phyloP scores from a whole-genome alignment of 2,329 filamentous ascomycete genomes.

The Scedosporium aurantiacum region DNA sequence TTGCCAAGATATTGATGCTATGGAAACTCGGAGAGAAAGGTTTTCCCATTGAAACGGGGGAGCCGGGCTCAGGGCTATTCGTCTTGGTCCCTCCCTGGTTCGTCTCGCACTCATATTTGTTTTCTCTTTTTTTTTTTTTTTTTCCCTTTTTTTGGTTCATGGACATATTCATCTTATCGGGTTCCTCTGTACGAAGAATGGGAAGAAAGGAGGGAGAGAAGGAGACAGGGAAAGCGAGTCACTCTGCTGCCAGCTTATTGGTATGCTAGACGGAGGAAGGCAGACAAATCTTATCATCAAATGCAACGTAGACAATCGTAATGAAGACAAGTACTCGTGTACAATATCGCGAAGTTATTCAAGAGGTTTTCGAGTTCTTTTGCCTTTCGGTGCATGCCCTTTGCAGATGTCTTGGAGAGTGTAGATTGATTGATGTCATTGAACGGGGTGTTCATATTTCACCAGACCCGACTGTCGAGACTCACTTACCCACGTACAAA shows the following conservation, averaged over 20 bases:
- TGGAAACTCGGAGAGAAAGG: slow-evolving; percentile 1
- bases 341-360: not conserved
- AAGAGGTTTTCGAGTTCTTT: not conserved
- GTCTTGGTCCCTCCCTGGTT: not conserved
- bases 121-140: not conserved
- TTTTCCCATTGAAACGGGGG: slow-evolving; percentile 7
- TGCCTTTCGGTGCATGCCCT: not conserved
- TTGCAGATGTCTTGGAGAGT: not conserved
- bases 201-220: not conserved
- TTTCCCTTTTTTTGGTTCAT: not conserved
- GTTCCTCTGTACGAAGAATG: not conserved
- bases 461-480: too few relatives aligned
- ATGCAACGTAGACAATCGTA: slow-evolving; percentile 6
- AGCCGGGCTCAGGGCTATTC: not conserved
- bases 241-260: not conserved
- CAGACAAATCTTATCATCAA: slow-evolving; percentile 1
- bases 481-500: too few relatives aligned
- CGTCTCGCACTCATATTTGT: not conserved
- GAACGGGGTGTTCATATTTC: too few relatives aligned
- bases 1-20: not conserved
- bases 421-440: too few relatives aligned
- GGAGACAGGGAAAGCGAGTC: not conserved
- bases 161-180: slow-evolving; percentile 3
- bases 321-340: slow-evolving; percentile 4
- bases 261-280: not conserved